Percentiles rank a stretch among this genome's conserved stretches.
phyloP scores from a whole-genome alignment of 2,329 filamentous ascomycete genomes.

The Botrytis byssoidea region DNA sequence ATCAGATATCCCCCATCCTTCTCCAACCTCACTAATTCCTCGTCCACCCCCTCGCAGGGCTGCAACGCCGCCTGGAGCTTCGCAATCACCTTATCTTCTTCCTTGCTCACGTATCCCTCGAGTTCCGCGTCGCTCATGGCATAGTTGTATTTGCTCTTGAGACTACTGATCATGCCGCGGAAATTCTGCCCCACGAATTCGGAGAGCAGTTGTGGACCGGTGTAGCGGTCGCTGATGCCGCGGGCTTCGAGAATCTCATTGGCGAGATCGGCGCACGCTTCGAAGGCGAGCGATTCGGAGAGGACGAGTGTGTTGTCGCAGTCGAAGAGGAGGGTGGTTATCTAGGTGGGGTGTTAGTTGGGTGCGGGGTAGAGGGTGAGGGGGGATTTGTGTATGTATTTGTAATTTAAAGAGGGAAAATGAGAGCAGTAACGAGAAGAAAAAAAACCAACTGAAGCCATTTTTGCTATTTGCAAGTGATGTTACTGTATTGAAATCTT shows the following conservation, averaged over 20 bases:
- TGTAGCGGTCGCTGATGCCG: constrained; percentile 66
- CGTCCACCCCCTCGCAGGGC: constrained; percentile 68
- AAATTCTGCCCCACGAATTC: constrained; percentile 96
- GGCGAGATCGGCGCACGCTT: constrained; percentile 84
- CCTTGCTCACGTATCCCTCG: constrained; percentile 69
- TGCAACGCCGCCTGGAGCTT: constrained; percentile 68
- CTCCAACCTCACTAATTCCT: constrained; percentile 64
- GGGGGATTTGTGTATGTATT: not conserved
- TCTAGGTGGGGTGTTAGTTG: constrained; percentile 43
- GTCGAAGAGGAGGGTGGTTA: constrained; percentile 72
- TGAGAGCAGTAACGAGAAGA: too few relatives aligned
- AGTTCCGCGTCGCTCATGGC: constrained; percentile 65
- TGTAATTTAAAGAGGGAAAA: not conserved
- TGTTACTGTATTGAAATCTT: not conserved
- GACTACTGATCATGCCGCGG: constrained; percentile 79
- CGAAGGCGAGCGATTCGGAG: constrained; percentile 86
- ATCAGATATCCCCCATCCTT: constrained; percentile 65
- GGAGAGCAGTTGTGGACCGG: constrained; percentile 71
- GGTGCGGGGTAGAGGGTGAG: not conserved
- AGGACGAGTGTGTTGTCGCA: constrained; percentile 91
- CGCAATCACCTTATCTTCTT: constrained; percentile 80
- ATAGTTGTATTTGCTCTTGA: constrained; percentile 76
- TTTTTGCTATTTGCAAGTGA: not conserved
- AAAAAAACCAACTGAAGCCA: not conserved
- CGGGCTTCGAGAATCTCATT: constrained; percentile 77